These are phyloP conservation scores for Xerocomellus chrysenteron DNA, from an alignment of 768 basidiomycete species.

Conservation along the genomic window DNA sequence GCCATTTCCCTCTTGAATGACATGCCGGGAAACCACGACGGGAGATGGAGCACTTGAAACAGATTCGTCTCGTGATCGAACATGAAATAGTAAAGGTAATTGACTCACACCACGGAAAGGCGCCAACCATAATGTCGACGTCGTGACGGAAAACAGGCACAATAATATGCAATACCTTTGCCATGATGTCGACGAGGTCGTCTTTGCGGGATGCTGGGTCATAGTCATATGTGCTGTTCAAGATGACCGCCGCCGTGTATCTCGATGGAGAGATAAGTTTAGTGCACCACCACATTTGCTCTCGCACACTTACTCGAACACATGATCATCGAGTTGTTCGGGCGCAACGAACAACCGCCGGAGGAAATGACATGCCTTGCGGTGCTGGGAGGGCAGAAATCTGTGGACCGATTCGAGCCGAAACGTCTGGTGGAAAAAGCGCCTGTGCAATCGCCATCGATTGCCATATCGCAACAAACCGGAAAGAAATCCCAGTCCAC, in stretches of 20 bases:
- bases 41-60: conserved; percentile 2
- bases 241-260: conserved; percentile 14
- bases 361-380: conserved; percentile 32
- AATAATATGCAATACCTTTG: neutral
- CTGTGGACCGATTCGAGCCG: conserved; percentile 7
- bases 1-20: conserved; percentile 6
- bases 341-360: conserved; percentile 32
- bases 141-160: neutral
- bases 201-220: conserved; percentile 12
- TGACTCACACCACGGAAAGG: conserved; percentile 10
- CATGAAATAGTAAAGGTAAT: neutral
- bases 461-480: conserved; percentile 22
- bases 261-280: neutral
- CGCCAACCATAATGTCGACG: neutral
- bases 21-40: conserved; percentile 17
- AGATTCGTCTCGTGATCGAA: neutral
- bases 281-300: neutral
- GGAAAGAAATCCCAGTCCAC: conserved; percentile 18
- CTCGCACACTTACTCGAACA: conserved; percentile 28
- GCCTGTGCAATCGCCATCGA: conserved; percentile 25
- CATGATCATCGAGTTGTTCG: conserved; percentile 31
- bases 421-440: conserved; percentile 20
- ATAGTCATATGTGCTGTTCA: conserved; percentile 18
- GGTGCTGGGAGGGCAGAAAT: conserved; percentile 29
- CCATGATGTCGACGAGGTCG: neutral